Evolutionary conservation across 176 grass and related monocot genomes (phyloP).

Genomic region (Cymbopogon citratus): DNA sequence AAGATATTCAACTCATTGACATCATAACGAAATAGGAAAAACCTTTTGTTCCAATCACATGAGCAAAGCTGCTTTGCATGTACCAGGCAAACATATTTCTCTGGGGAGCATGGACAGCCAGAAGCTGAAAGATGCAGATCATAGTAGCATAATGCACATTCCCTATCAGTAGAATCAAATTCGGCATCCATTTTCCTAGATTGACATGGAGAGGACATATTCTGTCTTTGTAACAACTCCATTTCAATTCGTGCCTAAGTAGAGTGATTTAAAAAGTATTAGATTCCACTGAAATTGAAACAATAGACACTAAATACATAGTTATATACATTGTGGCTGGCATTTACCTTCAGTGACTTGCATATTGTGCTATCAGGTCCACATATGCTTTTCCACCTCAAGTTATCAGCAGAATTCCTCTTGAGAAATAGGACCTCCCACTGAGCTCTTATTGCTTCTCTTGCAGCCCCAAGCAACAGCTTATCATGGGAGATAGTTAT

Average conservation of each 20-base stretch:
- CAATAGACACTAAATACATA: background rate
- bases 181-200: slow-evolving; percentile 74
- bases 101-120: slow-evolving; percentile 57
- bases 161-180: slow-evolving; percentile 78
- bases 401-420: slow-evolving; percentile 51
- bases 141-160: slow-evolving; percentile 85
- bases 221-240: slow-evolving; percentile 50
- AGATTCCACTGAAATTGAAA: slow-evolving; percentile 19
- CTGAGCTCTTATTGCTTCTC: slow-evolving; percentile 79
- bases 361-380: slow-evolving; percentile 61
- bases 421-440: slow-evolving; percentile 74
- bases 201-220: slow-evolving; percentile 48
- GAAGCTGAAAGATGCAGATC: slow-evolving; percentile 88
- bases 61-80: slow-evolving; percentile 83
- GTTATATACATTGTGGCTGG: background rate
- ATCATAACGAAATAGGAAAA: slow-evolving; percentile 85
- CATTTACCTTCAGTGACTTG: slow-evolving; percentile 74
- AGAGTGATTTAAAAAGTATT: slow-evolving; percentile 27
- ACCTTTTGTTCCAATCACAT: slow-evolving; percentile 65
- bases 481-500: slow-evolving; percentile 94
- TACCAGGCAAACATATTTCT: slow-evolving; percentile 64
- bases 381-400: slow-evolving; percentile 71
- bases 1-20: slow-evolving; percentile 77
- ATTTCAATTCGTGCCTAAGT: slow-evolving; percentile 59
- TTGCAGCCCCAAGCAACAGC: slow-evolving; percentile 72